These are phyloP conservation scores for Emmonsiellopsis sp. DNA, from an alignment of 2,329 filamentous ascomycete genomes.

Conservation along the genomic window DNA sequence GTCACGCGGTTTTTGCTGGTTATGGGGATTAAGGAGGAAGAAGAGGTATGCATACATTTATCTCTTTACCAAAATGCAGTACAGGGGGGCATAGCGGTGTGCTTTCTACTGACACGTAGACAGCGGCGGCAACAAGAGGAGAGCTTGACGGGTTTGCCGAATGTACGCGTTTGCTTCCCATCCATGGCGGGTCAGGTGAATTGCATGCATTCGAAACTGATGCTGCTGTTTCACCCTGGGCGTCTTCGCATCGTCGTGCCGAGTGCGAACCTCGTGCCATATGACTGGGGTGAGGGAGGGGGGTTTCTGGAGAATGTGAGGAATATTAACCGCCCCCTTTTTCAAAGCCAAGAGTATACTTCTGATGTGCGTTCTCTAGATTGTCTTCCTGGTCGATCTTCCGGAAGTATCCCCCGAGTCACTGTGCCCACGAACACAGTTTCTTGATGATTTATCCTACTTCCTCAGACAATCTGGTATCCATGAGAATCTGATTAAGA, in stretches of 20 bases:
- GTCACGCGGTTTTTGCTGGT: constrained; percentile 57
- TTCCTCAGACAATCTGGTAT: constrained; percentile 63
- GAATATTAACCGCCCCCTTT: not conserved
- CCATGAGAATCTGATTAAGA: constrained; percentile 54
- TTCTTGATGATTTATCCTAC: constrained; percentile 60
- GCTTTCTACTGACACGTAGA: constrained; percentile 2
- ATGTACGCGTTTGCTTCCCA: constrained; percentile 68
- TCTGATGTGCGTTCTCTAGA: constrained; percentile 36
- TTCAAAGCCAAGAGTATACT: not conserved
- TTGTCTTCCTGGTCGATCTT: constrained; percentile 85
- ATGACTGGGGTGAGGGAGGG: constrained; percentile 83
- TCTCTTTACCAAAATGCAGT: too few species aligned
- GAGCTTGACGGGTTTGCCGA: constrained; percentile 36
- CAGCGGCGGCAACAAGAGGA: constrained; percentile 30
- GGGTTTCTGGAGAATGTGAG: constrained; percentile 74
- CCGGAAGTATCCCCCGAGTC: constrained; percentile 41
- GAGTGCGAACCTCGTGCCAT: constrained; percentile 73
- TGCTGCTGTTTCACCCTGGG: constrained; percentile 68
- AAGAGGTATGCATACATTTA: constrained; percentile 23
- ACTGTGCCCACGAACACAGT: constrained; percentile 36
- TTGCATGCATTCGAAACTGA: constrained; percentile 90
- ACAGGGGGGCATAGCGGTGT: too few species aligned
- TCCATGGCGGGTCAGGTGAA: constrained; percentile 62
- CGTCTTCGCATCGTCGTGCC: constrained; percentile 76
- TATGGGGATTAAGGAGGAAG: constrained; percentile 50